Evolutionary conservation across 306 rosid species (phyloP), one percentile per base, ranked within the genome.

Genomic region (Castanea crenata): DNA sequence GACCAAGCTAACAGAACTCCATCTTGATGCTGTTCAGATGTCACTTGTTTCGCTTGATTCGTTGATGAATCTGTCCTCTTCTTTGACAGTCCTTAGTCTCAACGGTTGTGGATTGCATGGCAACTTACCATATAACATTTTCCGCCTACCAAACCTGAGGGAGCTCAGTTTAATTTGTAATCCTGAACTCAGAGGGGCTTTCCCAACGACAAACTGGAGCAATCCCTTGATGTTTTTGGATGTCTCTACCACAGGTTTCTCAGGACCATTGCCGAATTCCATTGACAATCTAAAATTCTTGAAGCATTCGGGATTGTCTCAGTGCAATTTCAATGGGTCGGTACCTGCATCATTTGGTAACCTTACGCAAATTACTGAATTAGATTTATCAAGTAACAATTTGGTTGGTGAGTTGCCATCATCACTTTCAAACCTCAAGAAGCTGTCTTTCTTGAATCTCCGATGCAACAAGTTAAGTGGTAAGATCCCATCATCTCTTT

Each of bases 261-360:
- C 73, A 0, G 84, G 87, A 15, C 35, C 57, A 55, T 57, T 80
- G 59, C 84, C 80, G 0, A 0, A 56, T 46, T 76, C 81, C 2
- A 51, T 76, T 5, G 51, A 69, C 18, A 29, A 59, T 19, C 23
- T 81, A 19, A 77, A 56, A 61, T 61, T 15, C 1, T 57, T 85
- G 14, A n/a, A 15, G 8, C 0, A 0, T 38, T 41, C 77, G 23
- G 2, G 38, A 31, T 64, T 81, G 2, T 1, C 16, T 0, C 2
- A 5, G 1, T 69, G 68, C n/a, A 20, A 49, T 0, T 81, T 76
- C 41, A 27, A 4, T 18, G 54, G 54, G 1, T 49, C 1, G 54
- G 3, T 49, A 49, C 16, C 54, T 49, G 54, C 54, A 3, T 49
- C 54, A 4, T 10, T 75, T 5, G 84, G 76, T 3, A 75, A 81